phyloP scores from a whole-genome alignment of 2,329 filamentous ascomycete genomes.

The Sclerotinia subarctica region DNA sequence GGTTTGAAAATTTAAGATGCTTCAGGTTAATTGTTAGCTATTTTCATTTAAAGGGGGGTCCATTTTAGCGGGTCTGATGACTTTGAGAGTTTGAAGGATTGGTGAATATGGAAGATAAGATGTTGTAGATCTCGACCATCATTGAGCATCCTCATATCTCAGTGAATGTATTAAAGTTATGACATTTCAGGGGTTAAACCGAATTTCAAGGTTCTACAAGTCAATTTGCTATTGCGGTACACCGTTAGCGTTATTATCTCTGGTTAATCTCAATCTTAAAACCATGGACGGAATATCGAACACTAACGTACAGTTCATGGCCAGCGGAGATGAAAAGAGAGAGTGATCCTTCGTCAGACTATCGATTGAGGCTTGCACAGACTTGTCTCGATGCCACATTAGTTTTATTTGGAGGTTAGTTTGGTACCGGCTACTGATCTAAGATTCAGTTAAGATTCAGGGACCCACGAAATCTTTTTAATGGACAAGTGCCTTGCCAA shows the following conservation, averaged over 20 bases:
- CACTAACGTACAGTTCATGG: neutral
- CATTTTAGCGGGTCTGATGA: neutral
- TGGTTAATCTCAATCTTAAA: neutral
- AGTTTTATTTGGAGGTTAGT: neutral
- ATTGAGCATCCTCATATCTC: neutral
- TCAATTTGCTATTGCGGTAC: neutral
- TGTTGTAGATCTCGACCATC: neutral
- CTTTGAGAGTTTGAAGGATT: neutral
- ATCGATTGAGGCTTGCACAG: neutral
- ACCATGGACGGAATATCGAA: neutral
- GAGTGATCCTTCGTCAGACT: neutral
- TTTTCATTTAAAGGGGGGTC: conserved; percentile 1
- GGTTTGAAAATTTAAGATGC: neutral
- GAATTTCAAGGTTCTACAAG: neutral
- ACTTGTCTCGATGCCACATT: neutral
- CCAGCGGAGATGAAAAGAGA: neutral
- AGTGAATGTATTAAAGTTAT: neutral
- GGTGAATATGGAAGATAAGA: neutral
- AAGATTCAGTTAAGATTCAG: neutral
- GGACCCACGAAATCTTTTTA: neutral
- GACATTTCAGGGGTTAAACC: no score
- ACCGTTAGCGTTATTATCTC: neutral
- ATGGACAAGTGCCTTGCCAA: neutral
- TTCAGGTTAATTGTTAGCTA: neutral
- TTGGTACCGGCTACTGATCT: neutral